Base-by-base conservation (phyloP, 2,329 filamentous ascomycete genomes). In the Cordyceps fumosorosea region DNA sequence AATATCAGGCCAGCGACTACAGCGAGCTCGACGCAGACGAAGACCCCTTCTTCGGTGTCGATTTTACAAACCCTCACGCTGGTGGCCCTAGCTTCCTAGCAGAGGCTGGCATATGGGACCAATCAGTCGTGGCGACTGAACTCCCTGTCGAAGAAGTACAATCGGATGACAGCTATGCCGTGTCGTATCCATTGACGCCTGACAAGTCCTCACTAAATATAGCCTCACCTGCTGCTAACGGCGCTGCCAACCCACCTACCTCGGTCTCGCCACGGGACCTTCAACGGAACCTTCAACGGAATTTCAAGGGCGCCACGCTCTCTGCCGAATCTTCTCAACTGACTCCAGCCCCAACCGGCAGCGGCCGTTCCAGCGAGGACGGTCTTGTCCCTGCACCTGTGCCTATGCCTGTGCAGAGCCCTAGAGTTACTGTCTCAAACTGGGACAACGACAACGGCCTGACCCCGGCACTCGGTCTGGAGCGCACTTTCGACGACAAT, bases 391-490 rank as follows among this genome's bases (percentile, higher is more conserved):
- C 76, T 2, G 71, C 72, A 51, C 67, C 74, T 10, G 67, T 74
- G 56, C 67, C 73, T 59, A 82, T 81, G 78, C 70, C 75, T 37
- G 70, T 73, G 22, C 78, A 77, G 63, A 85, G 83, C 67, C 83
- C 83, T 7, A 77, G 78, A 32, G 80, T 86, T 22, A 84, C 79
- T 6, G 80, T 85, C 54, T 85, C 83, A 1, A 73, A 82, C 65
- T 85, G 81, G 80, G 81, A 78, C 52, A 77, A 75, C 64, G 80
- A 76, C 60, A 75, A 71, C 48, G 69, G 69, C 42, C 70, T 61
- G 51, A 63, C 68, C 24, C 71, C 72, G 0, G 67, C 76, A 14
- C 76, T 76, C 56, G 71, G 75, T 7, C 65, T 77, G 42, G 78
- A 80, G 63, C 75, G 75, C 16, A 68, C 71, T 7, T 75, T 81